Conservation (phyloP, 2,329 filamentous ascomycete genomes). For the Fusarium robinianum region DNA sequence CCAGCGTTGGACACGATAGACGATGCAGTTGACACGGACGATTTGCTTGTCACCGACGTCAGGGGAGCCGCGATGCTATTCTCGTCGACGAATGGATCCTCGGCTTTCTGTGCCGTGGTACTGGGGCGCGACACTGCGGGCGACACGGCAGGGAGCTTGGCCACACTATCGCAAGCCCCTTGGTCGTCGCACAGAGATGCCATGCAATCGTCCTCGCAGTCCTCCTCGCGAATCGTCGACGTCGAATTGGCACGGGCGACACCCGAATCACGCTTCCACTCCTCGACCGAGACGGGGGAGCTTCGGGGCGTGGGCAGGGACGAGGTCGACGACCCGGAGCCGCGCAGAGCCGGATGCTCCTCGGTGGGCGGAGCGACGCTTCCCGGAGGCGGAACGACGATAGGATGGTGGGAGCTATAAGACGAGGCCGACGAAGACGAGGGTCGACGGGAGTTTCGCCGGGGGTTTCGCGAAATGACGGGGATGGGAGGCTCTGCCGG, state of each 20-base stretch:
- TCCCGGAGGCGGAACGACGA: constrained; percentile 39
- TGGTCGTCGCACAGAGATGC: constrained; percentile 24
- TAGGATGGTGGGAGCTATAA: constrained; percentile 33
- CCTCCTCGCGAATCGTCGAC: constrained; percentile 46
- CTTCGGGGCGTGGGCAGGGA: constrained; percentile 25
- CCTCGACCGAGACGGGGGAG: constrained; percentile 40
- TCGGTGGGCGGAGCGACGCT: constrained; percentile 52
- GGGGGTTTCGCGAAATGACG: constrained; percentile 51
- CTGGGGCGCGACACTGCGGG: constrained; percentile 22
- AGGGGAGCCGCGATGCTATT: constrained; percentile 32
- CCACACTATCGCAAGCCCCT: neutral
- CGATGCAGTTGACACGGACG: no score
- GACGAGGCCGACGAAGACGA: constrained; percentile 32
- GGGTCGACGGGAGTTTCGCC: constrained; percentile 38
- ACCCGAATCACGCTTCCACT: constrained; percentile 60
- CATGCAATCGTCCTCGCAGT: constrained; percentile 45
- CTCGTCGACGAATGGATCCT: constrained; percentile 34
- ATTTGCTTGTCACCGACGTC: constrained; percentile 27
- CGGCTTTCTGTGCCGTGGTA: constrained; percentile 17
- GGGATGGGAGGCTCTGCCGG: constrained; percentile 62
- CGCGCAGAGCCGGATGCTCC: constrained; percentile 58
- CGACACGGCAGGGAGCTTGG: constrained; percentile 18
- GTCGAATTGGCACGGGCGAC: constrained; percentile 53
- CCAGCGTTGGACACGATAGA: constrained; percentile 33
- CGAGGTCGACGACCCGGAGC: constrained; percentile 24